Evolutionary conservation across 1,284 basidiomycete genomes (phyloP).

Genomic region (Trichosporon coremiiforme): DNA sequence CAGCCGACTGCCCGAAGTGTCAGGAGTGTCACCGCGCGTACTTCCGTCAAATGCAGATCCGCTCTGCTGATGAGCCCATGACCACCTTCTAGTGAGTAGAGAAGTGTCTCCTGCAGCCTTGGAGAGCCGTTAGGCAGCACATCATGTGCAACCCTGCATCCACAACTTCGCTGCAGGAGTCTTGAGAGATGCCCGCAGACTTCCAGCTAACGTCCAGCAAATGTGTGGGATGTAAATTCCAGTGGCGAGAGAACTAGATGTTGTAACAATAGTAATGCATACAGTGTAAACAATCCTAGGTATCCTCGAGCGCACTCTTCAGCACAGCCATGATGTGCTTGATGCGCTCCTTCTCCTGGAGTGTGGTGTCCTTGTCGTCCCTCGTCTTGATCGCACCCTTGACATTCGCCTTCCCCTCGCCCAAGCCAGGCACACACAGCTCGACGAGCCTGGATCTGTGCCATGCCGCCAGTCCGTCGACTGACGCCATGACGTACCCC

Average conservation of each 20-base stretch:
- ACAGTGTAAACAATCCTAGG: conserved; percentile 18
- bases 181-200: too few species aligned
- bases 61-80: conserved; percentile 96
- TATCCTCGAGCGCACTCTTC: conserved; percentile 42
- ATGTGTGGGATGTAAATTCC: conserved; percentile 53
- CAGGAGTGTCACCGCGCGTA: conserved; percentile 79
- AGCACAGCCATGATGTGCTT: conserved; percentile 48
- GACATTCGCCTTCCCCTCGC: conserved; percentile 23
- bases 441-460: conserved; percentile 41
- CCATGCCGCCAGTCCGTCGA: conserved; percentile 44
- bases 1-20: conserved; percentile 75
- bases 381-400: not conserved
- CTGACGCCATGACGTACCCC: conserved; percentile 36
- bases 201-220: conserved; percentile 42
- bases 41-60: conserved; percentile 94
- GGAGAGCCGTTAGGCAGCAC: too few species aligned
- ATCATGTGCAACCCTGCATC: too few species aligned
- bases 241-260: conserved; percentile 52
- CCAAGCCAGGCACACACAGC: conserved; percentile 49
- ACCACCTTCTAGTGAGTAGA: conserved; percentile 76
- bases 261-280: conserved; percentile 26
- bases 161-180: too few species aligned
- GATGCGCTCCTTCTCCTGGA: conserved; percentile 35
- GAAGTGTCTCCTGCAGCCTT: not conserved
- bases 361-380: conserved; percentile 21